Base-by-base conservation (phyloP, 352 stramenopile genomes). In the Saprolegnia diclina region DNA sequence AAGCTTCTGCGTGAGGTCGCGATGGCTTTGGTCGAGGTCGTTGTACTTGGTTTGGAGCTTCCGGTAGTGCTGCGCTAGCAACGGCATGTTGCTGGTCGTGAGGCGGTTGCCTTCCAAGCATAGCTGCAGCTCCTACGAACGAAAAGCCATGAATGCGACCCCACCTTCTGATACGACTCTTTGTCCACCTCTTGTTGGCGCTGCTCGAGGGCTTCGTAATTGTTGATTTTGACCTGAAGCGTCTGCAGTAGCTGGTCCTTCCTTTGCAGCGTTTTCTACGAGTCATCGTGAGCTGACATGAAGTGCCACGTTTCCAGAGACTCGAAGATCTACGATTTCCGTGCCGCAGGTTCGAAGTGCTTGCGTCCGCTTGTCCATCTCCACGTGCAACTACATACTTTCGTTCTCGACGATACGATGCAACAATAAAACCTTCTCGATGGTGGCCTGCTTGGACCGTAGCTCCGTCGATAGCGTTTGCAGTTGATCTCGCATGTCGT, bases 41-140 rank as follows among this genome's bases (percentile, higher is more conserved):
- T 83, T 85, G 73, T 88, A 90, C 67, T 89, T 87, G 56, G 77
- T 68, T 57, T 79, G 72, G 13, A 91, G 71, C 40, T 87, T 62
- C 5, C 77, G 78, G 54, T 90, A 78, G 13, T 81, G 79, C n/a
- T 88, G 80, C 4, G 63, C 63, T 11, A 69, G 50, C 9, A 69
- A 14, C 26, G 63, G 63, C 21, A 69, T 61, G n/a, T 29, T 69
- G 21, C 42, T 69, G 11, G 45, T 44, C n/a, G 21, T 63, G 29
- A 44, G n/a, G n/a, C 50, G 2, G 35, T 61, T 7, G 45, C 53
- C 63, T 7, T 69, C 44, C 11, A 69, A 10, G 73, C 55, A 19
- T 59, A 71, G 0, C 40, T 35, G 53, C 14, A 64, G 42, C 56
- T 71, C 65, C 65, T 65, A 53, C 3, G n/a, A 14, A 9, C 22